These are phyloP conservation scores for Epicoccum sorghinum DNA, from an alignment of 2,329 filamentous ascomycete genomes.

Conservation along the genomic window DNA sequence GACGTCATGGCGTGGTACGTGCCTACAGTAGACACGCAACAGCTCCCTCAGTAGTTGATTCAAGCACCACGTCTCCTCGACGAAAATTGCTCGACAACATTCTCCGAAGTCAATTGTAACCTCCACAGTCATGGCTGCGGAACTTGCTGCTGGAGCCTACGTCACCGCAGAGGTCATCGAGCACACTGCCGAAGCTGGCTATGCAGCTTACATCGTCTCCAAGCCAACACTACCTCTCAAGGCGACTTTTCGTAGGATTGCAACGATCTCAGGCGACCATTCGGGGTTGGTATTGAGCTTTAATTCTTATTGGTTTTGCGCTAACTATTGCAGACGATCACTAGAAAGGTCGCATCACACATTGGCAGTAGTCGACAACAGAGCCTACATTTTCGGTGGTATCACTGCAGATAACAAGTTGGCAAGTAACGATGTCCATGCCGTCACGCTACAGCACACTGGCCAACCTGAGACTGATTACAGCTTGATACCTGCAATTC, in stretches of 20 bases:
- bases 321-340: slow-evolving; percentile 30
- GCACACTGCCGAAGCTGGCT: slow-evolving; percentile 48
- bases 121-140: slow-evolving; percentile 44
- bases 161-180: slow-evolving; percentile 48
- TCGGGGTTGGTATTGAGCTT: slow-evolving; percentile 28
- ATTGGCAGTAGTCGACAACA: slow-evolving; percentile 49
- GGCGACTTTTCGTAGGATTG: slow-evolving; percentile 50
- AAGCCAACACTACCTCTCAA: slow-evolving; percentile 53
- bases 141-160: slow-evolving; percentile 49
- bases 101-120: neutral
- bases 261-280: slow-evolving; percentile 44
- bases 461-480: slow-evolving; percentile 48
- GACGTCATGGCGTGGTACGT: slow-evolving; percentile 15
- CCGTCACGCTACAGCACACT: slow-evolving; percentile 44
- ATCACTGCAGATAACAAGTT: slow-evolving; percentile 43
- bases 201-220: slow-evolving; percentile 50
- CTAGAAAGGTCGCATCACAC: slow-evolving; percentile 48
- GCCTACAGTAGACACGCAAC: slow-evolving; percentile 9
- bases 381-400: slow-evolving; percentile 55
- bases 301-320: neutral
- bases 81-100: neutral
- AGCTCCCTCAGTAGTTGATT: neutral
- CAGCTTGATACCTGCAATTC: slow-evolving; percentile 49
- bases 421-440: slow-evolving; percentile 52
- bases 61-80: neutral